phyloP scores from a whole-genome alignment of 1,284 basidiomycete species.

The Fomes fomentarius region DNA sequence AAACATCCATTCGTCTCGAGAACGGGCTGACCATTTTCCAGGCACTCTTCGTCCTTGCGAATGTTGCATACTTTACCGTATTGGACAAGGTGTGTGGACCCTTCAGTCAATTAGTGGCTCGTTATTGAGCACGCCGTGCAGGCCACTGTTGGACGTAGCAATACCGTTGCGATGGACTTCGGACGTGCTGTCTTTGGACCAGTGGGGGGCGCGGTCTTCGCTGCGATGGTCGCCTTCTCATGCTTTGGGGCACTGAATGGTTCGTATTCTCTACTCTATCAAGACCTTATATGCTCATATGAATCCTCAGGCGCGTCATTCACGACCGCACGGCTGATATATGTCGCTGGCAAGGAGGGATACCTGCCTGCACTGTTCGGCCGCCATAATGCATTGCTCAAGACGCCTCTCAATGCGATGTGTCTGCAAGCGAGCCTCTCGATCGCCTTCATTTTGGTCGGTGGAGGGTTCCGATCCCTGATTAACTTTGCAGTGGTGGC shows the following conservation, averaged over 20 bases:
- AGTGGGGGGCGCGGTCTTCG: constrained; percentile 86
- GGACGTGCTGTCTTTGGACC: constrained; percentile 87
- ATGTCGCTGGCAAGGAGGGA: constrained; percentile 86
- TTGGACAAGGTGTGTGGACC: constrained; percentile 69
- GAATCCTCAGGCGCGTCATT: constrained; percentile 68
- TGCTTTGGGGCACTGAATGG: constrained; percentile 94
- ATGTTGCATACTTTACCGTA: constrained; percentile 92
- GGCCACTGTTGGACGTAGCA: constrained; percentile 74
- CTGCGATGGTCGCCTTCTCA: constrained; percentile 89
- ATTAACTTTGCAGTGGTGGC: constrained; percentile 90
- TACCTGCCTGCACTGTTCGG: constrained; percentile 87
- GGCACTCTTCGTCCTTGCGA: constrained; percentile 80
- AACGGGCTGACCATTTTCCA: constrained; percentile 32
- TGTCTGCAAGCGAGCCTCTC: constrained; percentile 78
- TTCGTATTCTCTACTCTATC: constrained; percentile 26
- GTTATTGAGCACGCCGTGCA: constrained; percentile 30
- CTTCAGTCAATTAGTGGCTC: too few relatives aligned
- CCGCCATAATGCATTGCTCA: constrained; percentile 68
- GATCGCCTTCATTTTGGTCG: constrained; percentile 77
- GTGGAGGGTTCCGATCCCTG: constrained; percentile 86
- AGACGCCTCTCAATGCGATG: constrained; percentile 88
- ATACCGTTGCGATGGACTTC: constrained; percentile 96
- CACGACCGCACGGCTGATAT: constrained; percentile 85
- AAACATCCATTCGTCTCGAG: too few relatives aligned
- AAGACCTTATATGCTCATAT: background rate